Evolutionary conservation across 176 grass and related monocot genomes (phyloP), one percentile per base, ranked within the genome.

Genomic region (Oryza brachyantha): DNA sequence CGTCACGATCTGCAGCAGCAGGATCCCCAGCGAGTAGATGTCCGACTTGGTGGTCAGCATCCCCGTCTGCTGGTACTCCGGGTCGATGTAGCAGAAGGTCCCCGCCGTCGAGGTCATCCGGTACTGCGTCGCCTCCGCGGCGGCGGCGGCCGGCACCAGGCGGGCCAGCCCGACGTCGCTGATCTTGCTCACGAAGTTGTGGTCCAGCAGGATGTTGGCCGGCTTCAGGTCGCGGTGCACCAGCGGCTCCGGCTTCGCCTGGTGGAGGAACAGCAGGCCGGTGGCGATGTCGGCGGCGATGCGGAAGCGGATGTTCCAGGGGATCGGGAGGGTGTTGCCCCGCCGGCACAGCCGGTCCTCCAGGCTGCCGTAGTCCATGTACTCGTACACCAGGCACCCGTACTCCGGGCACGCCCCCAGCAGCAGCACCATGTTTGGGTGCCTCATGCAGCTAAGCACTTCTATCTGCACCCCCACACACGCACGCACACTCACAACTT

Each of bases 191-290:
- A 97, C 76, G 10, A 86, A 94, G 72, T 97, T 94, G 80, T 81
- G 89, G 89, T 97, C 85, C 1, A 97, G 84, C 50, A 97, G 94
- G 84, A 97, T 97, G 90, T 97, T 97, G 19, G 82, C 94, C 0
- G 94, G 94, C 83, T 97, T 97, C 26, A 97, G 89, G 70, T 97
- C 95, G 3, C 95, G 85, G 80, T 97, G 95, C 28, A 97, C 95
- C 13, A 97, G 80, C 1, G 95, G 91, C 21, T 97, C 94, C 0
- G 94, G 94, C 61, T 92, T 97, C 0, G 95, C 76, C 52, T 97
- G 91, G 73, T 92, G 95, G 26, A 97, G 89, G 87, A 97, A 94
- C 45, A 94, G 89, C 10, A 97, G 85, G 12, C 85, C 89, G 3
- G 91, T 92, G 24, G 91, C 95, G 43, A 97, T 90, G 64, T 97